Base-by-base conservation (phyloP, 2,329 filamentous ascomycete genomes). In the Pseudogymnoascus sp. region DNA sequence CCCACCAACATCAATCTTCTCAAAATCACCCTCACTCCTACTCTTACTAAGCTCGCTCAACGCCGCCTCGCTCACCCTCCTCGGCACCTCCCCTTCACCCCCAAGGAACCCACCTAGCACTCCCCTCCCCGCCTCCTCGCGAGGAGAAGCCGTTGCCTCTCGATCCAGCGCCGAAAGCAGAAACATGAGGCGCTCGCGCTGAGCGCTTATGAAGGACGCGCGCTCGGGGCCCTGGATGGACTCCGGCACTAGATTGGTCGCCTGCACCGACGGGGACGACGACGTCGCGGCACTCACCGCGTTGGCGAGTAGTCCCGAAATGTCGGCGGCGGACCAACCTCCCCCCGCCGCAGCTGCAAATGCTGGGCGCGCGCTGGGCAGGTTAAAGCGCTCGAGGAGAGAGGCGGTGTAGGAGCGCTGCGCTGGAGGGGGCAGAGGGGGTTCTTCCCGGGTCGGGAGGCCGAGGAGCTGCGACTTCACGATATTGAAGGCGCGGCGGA, bases 1-100 rank as follows among this genome's bases (percentile, higher is more conserved):
- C n/a, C n/a, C n/a, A n/a, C n/a, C n/a, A 16, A 86, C 85, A 64
- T 94, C 89, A 67, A 95, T 90, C 72, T 90, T 89, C 70, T 96
- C 92, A 70, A 97, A 97, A 68, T 96, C 93, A 18, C 83, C 57
- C 71, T 96, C 92, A 72, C 90, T 95, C 65, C 86, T 86, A 70
- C 89, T 93, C 76, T 93, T 93, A 68, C 84, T 87, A 68, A 96
- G 75, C 2, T 78, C 84, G 64, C 80, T 82, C 68, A 74, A 60
- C 4, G 67, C 62, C 37, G 58, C 65, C 63, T 54, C 65, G 67
- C 59, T 65, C 63, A 25, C 69, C 66, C 18, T 69, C 68, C 9
- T 70, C 66, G 30, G 69, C 69, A 58, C 73, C 47, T 62, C 69
- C 30, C 69, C 69, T 14, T 66, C 71, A 1, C 68, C 72, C 57